Evolutionary conservation across 768 basidiomycete genomes (phyloP).

Genomic region (Lactarius hengduanensis): DNA sequence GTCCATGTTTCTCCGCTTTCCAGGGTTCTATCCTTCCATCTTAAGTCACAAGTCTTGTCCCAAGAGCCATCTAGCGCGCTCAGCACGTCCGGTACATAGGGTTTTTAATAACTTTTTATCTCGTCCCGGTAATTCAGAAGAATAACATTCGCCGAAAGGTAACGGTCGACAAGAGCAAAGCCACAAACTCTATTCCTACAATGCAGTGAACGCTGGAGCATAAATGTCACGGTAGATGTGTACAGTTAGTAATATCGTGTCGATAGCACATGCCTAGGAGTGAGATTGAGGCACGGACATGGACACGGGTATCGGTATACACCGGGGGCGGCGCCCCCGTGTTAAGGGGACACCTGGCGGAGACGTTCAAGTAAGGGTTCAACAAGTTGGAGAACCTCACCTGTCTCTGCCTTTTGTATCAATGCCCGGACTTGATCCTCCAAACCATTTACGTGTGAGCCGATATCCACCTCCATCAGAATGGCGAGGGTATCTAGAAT

Average conservation of each 20-base stretch:
- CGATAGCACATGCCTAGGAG: not conserved
- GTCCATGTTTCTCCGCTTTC: too few species aligned
- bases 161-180: not conserved
- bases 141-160: not conserved
- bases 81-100: not conserved
- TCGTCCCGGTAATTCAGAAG: too few species aligned
- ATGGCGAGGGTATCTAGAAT: not conserved
- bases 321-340: too few species aligned
- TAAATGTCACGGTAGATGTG: not conserved
- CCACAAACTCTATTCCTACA: not conserved
- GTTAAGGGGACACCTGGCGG: not conserved
- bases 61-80: too few species aligned
- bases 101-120: not conserved
- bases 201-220: not conserved
- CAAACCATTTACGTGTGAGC: not conserved
- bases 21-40: too few species aligned
- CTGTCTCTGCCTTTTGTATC: not conserved
- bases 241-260: not conserved
- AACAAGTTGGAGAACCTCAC: not conserved
- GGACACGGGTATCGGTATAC: not conserved
- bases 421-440: not conserved
- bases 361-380: not conserved
- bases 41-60: too few species aligned
- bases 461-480: not conserved
- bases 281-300: not conserved